phyloP scores from a whole-genome alignment of 1,139 yeast genomes.

The Lodderomyces metapsilosis region DNA sequence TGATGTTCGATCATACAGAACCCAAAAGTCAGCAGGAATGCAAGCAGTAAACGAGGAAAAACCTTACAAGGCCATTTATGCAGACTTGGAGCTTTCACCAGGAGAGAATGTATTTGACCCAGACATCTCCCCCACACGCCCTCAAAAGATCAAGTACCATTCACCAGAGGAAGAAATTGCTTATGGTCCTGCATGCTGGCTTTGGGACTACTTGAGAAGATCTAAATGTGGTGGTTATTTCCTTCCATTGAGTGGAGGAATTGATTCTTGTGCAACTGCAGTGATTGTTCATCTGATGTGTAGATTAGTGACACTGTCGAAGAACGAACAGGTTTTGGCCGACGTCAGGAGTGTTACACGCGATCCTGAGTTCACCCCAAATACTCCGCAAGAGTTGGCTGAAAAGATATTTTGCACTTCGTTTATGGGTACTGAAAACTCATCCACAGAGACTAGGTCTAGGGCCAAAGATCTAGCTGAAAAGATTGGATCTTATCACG shows the following conservation, averaged over 20 bases:
- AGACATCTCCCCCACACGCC: constrained; percentile 56
- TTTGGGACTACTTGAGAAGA: constrained; percentile 95
- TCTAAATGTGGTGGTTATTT: constrained; percentile 89
- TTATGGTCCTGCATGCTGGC: constrained; percentile 97
- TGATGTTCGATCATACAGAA: constrained; percentile 82
- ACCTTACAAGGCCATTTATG: constrained; percentile 61
- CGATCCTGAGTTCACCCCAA: constrained; percentile 61
- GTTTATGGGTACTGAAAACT: constrained; percentile 94
- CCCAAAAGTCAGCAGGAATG: constrained; percentile 71
- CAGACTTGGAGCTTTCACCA: constrained; percentile 64
- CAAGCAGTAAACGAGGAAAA: constrained; percentile 60
- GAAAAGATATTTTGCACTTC: constrained; percentile 77
- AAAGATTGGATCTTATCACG: constrained; percentile 83
- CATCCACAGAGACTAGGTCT: constrained; percentile 78
- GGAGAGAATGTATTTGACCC: constrained; percentile 59
- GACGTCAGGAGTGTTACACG: constrained; percentile 70
- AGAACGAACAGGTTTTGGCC: constrained; percentile 61
- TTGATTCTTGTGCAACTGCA: constrained; percentile 97
- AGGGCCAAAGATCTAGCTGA: constrained; percentile 80
- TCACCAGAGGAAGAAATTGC: constrained; percentile 95
- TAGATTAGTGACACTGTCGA: constrained; percentile 67
- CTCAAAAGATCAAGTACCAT: constrained; percentile 58
- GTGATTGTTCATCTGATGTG: constrained; percentile 95
- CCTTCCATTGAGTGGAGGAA: constrained; percentile 93
- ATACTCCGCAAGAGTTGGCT: constrained; percentile 74